A percentile compares a stretch with the other conserved stretches of the same genome.
phyloP scores from a whole-genome alignment of 163 green algal genomes.

The Smithsoniella earleae region DNA sequence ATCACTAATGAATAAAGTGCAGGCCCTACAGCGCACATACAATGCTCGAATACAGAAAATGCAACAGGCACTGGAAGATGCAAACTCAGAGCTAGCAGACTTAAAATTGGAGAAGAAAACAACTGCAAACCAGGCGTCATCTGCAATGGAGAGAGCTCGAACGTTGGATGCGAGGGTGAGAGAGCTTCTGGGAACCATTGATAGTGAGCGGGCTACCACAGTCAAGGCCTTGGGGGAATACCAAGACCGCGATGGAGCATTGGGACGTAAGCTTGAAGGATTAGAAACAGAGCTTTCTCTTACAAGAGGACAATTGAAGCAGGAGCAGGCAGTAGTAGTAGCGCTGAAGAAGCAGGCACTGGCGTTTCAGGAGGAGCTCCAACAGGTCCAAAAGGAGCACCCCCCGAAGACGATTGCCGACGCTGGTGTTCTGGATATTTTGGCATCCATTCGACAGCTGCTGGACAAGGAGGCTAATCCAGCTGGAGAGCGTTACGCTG shows the following conservation, averaged over 20 bases:
- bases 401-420: background rate
- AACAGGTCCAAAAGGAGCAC: conserved; percentile 8
- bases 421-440: background rate
- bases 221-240: conserved; percentile 13
- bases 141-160: background rate
- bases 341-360: conserved; percentile 14
- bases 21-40: background rate
- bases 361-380: conserved; percentile 7
- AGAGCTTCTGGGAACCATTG: background rate
- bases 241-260: conserved; percentile 4
- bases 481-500: conserved; percentile 4
- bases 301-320: conserved; percentile 27
- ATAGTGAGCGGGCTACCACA: background rate
- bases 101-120: background rate
- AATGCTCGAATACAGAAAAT: background rate
- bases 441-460: conserved; percentile 2
- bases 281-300: conserved; percentile 34
- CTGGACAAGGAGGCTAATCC: conserved; percentile 23
- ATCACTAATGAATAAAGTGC: no score
- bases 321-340: conserved; percentile 30
- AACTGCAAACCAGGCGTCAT: background rate
- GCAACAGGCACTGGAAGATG: background rate
- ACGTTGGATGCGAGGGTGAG: conserved; percentile 9
- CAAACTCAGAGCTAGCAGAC: background rate
- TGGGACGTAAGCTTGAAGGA: conserved; percentile 25